Conservation (phyloP, 2,329 filamentous ascomycete genomes). For the Cercospora brassicicola region DNA sequence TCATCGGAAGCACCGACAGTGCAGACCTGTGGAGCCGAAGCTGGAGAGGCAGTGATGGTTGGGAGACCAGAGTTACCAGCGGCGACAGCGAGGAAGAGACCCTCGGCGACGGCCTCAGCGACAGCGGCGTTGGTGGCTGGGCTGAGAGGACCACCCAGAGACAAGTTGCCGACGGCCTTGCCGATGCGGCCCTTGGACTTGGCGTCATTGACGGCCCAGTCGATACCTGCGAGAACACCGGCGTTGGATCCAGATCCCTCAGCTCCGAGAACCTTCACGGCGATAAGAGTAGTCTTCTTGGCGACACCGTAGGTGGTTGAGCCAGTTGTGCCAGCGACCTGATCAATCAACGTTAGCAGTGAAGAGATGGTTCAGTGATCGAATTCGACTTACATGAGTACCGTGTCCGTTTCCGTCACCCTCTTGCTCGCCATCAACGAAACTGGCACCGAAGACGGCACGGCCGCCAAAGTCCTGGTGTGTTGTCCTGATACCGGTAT, state of each 20-base stretch:
- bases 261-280: conserved; percentile 53
- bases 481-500: conserved; percentile 28
- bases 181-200: conserved; percentile 75
- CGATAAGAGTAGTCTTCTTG: conserved; percentile 48
- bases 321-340: conserved; percentile 58
- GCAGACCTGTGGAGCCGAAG: conserved; percentile 37
- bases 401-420: conserved; percentile 61
- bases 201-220: conserved; percentile 53
- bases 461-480: conserved; percentile 35
- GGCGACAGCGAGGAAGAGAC: conserved; percentile 45
- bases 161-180: conserved; percentile 40
- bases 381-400: conserved; percentile 53
- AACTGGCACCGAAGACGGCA: conserved; percentile 29
- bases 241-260: conserved; percentile 50
- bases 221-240: conserved; percentile 52
- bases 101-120: conserved; percentile 39
- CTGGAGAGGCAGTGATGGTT: conserved; percentile 38
- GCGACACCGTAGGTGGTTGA: conserved; percentile 61
- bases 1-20: conserved; percentile 42
- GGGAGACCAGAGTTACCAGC: conserved; percentile 42
- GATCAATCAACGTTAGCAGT: neutral
- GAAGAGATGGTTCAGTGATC: neutral
- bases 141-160: conserved; percentile 43
- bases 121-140: conserved; percentile 43
- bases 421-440: conserved; percentile 28